phyloP scores from a whole-genome alignment of 805 yeast genomes.

The Saturnispora bothae region DNA sequence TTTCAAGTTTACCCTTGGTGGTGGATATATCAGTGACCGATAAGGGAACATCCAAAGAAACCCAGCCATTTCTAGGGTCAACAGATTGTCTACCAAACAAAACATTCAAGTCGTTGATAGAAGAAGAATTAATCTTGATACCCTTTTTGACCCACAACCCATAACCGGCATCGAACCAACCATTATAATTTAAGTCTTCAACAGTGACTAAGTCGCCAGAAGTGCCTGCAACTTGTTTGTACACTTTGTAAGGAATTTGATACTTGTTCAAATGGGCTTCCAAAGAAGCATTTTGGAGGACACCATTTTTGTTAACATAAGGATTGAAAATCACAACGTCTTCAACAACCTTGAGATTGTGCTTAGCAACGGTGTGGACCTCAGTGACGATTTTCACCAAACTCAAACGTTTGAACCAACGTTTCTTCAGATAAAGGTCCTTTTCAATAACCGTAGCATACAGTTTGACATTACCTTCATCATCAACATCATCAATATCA shows the following conservation, averaged over 20 bases:
- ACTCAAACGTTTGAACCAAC: conserved; percentile 4
- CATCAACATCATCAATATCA: conserved; percentile 4
- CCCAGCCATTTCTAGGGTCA: conserved; percentile 74
- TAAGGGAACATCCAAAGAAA: conserved; percentile 5
- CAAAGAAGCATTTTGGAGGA: background rate
- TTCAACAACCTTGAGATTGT: conserved; percentile 5
- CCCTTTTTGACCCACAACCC: conserved; percentile 59
- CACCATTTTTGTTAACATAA: background rate
- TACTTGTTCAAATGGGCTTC: conserved; percentile 2
- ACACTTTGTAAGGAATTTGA: conserved; percentile 5
- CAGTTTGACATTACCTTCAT: conserved; percentile 3
- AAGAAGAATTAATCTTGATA: conserved; percentile 20
- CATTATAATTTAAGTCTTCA: conserved; percentile 3
- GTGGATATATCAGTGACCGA: conserved; percentile 5
- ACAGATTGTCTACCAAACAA: conserved; percentile 63
- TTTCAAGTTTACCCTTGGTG: conserved; percentile 3
- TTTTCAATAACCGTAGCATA: conserved; percentile 4
- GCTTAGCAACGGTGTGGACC: conserved; percentile 7
- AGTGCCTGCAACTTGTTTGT: conserved; percentile 5
- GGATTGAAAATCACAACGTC: conserved; percentile 5
- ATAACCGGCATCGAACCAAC: conserved; percentile 16
- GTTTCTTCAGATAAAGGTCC: conserved; percentile 2
- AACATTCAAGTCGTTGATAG: conserved; percentile 53
- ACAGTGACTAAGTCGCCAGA: background rate
- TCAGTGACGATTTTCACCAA: conserved; percentile 2